Evolutionary conservation across 1,284 basidiomycete genomes (phyloP), one percentile per base, ranked within the genome.

Genomic region (Sanghuangporus sanghuang): DNA sequence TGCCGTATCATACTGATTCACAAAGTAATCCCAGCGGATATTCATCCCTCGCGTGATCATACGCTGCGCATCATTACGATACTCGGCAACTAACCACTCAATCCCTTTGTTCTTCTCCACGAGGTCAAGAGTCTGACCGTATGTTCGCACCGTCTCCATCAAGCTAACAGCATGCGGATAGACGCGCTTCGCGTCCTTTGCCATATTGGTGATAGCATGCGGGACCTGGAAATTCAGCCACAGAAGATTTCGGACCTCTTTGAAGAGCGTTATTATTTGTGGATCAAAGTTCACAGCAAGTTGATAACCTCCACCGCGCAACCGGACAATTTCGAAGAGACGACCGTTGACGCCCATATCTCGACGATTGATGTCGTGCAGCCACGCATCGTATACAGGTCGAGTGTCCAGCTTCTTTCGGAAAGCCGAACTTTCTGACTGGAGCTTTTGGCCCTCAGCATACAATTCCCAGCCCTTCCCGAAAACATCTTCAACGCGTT

Each of bases 401-500:
- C 88, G 83, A 0, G 96, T 96, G 72, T 98, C 95, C 58, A 98
- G 89, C 77, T 98, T 99, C 76, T 92, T 93, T 54, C 93, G 86
- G 85, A 99, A 99, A 0, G 94, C 92, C 5, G 87, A 81, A 61
- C 87, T 91, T 75, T 99, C 96, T 48, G 89, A 89, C 71, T 97
- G 93, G 0, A 99, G 89, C 72, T 96, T 95, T 75, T 98, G 95
- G 6, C 97, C 97, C 71, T 99, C 96, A n/a, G 96, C 95, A 70
- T 99, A 99, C 66, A 95, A 86, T 74, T 98, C 96, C 96, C 96
- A 99, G 6, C 95, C 96, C 75, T 95, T 95, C 8, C 96, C 97
- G 11, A 99, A 88, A 2, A 99, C 97, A 73, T 98, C 96, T 73
- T 98, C 96, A 59, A 99, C 96, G n/a, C 96, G 92, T 75, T 96